Conservation (phyloP, 306 rosid species). For the Prunus salicina region DNA sequence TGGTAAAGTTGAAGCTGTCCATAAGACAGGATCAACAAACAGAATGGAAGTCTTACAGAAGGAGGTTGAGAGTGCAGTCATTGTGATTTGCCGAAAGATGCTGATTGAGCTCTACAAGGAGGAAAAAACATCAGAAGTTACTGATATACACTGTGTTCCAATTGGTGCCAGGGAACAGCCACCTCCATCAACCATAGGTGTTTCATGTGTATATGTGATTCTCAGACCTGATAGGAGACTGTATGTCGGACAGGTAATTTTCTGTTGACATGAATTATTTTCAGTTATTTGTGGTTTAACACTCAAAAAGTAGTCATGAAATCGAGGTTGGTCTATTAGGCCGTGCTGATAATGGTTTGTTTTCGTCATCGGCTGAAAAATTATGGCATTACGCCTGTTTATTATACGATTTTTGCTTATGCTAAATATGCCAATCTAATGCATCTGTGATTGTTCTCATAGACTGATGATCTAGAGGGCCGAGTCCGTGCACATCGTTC, state of each 20-base stretch:
- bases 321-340: not conserved
- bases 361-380: not conserved
- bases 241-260: conserved; percentile 81
- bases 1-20: conserved; percentile 19
- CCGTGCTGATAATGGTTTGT: not conserved
- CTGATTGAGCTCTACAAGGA: conserved; percentile 45
- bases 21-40: conserved; percentile 26
- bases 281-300: not conserved
- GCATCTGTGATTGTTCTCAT: not conserved
- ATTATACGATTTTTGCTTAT: not conserved
- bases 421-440: not conserved
- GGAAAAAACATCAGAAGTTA: conserved; percentile 22
- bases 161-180: conserved; percentile 71
- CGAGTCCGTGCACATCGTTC: conserved; percentile 64
- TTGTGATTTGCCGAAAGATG: conserved; percentile 64
- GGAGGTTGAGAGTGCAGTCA: conserved; percentile 63
- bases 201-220: conserved; percentile 84
- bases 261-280: not conserved
- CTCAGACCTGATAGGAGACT: conserved; percentile 71
- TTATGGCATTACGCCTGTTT: no score
- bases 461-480: conserved; percentile 89
- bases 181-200: conserved; percentile 86
- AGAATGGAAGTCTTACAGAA: conserved; percentile 35
- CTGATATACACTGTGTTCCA: conserved; percentile 50
- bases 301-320: not conserved